These are phyloP conservation scores for Citrus inodora DNA, from an alignment of 345 rosid genomes.

Conservation along the genomic window DNA sequence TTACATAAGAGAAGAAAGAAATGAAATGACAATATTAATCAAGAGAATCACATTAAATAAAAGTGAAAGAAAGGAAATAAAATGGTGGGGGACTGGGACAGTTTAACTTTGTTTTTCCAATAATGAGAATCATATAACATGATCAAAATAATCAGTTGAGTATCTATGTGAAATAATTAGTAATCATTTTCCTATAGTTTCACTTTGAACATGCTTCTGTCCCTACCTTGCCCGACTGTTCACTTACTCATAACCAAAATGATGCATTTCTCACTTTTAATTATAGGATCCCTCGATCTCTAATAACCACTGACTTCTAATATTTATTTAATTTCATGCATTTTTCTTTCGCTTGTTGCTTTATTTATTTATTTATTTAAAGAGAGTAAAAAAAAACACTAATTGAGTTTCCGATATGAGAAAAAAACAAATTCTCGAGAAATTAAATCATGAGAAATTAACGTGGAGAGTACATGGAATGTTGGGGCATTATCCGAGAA, in stretches of 20 bases:
- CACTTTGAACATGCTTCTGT: constrained; percentile 33
- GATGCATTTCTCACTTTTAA: constrained; percentile 33
- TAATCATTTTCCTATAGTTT: constrained; percentile 43
- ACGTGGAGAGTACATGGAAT: background rate
- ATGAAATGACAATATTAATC: background rate
- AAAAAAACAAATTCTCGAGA: background rate
- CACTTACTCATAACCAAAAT: constrained; percentile 32
- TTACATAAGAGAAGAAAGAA: no score
- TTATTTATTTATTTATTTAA: background rate
- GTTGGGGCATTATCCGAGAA: constrained; percentile 24
- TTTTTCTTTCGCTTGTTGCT: constrained; percentile 1
- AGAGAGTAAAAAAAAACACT: no score
- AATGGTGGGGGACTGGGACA: constrained; percentile 19
- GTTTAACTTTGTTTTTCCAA: constrained; percentile 37
- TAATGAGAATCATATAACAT: constrained; percentile 42
- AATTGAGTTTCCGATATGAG: background rate
- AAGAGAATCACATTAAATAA: background rate
- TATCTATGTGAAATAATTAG: constrained; percentile 56
- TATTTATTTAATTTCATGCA: constrained; percentile 21
- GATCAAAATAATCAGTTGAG: constrained; percentile 46
- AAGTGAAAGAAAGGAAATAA: constrained; percentile 3
- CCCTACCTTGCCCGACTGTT: constrained; percentile 23
- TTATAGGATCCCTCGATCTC: constrained; percentile 26
- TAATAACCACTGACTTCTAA: constrained; percentile 22
- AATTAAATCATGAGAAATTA: background rate